Conservation (phyloP, 805 yeast species). For the Wickerhamiella bombiphila region DNA sequence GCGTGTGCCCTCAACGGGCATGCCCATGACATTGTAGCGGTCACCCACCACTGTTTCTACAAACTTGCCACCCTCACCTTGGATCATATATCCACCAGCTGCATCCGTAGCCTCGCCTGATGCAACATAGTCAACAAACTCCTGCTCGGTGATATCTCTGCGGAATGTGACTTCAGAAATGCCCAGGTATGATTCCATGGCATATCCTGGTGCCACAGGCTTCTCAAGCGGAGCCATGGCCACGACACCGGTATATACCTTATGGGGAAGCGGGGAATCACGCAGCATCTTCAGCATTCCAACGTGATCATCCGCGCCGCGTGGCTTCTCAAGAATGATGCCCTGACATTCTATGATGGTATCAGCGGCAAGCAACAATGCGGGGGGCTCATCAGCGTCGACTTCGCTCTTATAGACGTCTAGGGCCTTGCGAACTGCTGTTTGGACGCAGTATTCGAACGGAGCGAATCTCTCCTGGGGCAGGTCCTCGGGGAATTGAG, state of each 20-base stretch:
- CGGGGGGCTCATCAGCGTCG: conserved; percentile 23
- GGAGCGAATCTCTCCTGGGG: conserved; percentile 37
- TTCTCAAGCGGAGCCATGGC: conserved; percentile 30
- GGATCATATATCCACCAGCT: conserved; percentile 88
- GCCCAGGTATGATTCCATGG: conserved; percentile 29
- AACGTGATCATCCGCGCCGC: conserved; percentile 35
- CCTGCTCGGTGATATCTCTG: conserved; percentile 34
- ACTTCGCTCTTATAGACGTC: conserved; percentile 36
- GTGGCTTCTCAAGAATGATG: conserved; percentile 67
- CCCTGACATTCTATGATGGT: conserved; percentile 53
- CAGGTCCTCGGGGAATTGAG: conserved; percentile 66
- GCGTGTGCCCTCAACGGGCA: conserved; percentile 54
- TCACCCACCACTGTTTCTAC: conserved; percentile 61
- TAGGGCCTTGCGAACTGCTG: conserved; percentile 53
- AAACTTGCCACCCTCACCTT: conserved; percentile 43
- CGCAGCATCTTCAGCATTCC: conserved; percentile 34
- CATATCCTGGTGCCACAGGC: conserved; percentile 31
- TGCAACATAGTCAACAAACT: conserved; percentile 46
- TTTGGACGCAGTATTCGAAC: conserved; percentile 49
- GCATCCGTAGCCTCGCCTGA: conserved; percentile 64
- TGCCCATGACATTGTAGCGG: conserved; percentile 72
- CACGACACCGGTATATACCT: conserved; percentile 42
- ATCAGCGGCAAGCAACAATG: conserved; percentile 47
- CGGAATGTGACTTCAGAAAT: conserved; percentile 28
- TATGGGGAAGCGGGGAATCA: conserved; percentile 31